Conservation (phyloP, 2,329 filamentous ascomycete species). For the Claviceps fusiformis region DNA sequence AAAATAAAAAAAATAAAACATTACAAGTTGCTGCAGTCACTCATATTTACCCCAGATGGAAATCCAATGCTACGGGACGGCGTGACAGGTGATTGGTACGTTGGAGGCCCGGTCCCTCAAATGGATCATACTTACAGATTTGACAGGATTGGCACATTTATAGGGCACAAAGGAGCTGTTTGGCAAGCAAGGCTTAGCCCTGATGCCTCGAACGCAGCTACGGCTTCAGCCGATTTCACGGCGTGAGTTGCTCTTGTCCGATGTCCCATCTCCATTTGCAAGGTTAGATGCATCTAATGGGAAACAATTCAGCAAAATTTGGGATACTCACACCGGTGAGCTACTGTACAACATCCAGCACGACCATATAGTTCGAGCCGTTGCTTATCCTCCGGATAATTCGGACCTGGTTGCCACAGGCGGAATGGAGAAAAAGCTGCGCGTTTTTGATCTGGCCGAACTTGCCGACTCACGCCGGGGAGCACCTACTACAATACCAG, state of each 20-base stretch:
- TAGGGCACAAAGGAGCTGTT: slow-evolving; percentile 95
- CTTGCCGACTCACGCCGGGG: slow-evolving; percentile 28
- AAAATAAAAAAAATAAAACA: not conserved
- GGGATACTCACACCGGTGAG: slow-evolving; percentile 93
- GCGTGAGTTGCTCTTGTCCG: slow-evolving; percentile 42
- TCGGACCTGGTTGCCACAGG: slow-evolving; percentile 83
- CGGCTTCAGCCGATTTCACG: slow-evolving; percentile 90
- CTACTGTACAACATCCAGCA: slow-evolving; percentile 77
- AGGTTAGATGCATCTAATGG: not conserved
- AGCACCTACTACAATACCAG: slow-evolving; percentile 33
- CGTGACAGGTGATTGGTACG: slow-evolving; percentile 81
- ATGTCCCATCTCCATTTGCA: too few relatives aligned
- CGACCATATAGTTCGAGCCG: slow-evolving; percentile 85
- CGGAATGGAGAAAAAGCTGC: slow-evolving; percentile 90
- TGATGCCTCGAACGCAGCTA: slow-evolving; percentile 78
- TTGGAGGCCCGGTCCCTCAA: not conserved
- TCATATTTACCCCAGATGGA: slow-evolving; percentile 48
- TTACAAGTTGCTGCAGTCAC: slow-evolving; percentile 10
- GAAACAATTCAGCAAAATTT: slow-evolving; percentile 61
- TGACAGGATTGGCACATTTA: slow-evolving; percentile 89
- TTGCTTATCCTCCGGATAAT: slow-evolving; percentile 75
- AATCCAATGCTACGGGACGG: slow-evolving; percentile 98
- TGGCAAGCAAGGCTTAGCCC: slow-evolving; percentile 90
- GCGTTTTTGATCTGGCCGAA: slow-evolving; percentile 75
- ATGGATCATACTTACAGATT: not conserved